phyloP scores from a whole-genome alignment of 371 early-diverging fungal genomes.

The Mycotypha africana region DNA sequence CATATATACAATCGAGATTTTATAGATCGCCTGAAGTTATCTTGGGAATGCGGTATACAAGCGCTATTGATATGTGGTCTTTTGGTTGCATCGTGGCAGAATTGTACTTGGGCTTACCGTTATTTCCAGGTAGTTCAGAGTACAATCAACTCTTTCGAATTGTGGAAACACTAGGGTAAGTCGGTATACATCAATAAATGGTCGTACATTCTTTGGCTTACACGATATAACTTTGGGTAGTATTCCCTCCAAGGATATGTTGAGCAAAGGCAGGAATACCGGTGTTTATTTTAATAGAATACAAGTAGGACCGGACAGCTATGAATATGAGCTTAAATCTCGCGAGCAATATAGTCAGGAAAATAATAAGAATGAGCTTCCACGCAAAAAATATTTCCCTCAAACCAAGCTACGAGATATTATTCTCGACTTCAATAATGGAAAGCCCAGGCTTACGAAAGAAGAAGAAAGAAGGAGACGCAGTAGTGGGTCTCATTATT shows the following conservation, averaged over 20 bases:
- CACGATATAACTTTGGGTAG: too few species aligned
- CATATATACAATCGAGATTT: constrained; percentile 97
- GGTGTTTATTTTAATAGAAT: constrained; percentile 22
- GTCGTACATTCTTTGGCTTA: too few species aligned
- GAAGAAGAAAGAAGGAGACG: constrained; percentile 42
- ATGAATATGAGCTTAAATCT: constrained; percentile 68
- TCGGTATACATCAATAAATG: too few species aligned
- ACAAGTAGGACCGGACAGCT: constrained; percentile 28
- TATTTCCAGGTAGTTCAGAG: constrained; percentile 94
- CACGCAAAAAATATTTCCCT: constrained; percentile 83
- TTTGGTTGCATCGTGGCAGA: constrained; percentile 99
- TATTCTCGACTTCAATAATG: constrained; percentile 66
- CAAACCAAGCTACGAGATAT: constrained; percentile 76
- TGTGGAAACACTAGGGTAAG: constrained; percentile 82
- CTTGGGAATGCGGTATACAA: constrained; percentile 88
- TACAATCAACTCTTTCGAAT: constrained; percentile 92
- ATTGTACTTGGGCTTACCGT: constrained; percentile 86
- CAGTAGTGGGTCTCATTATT: too few species aligned
- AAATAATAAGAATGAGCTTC: constrained; percentile 66
- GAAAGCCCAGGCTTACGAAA: constrained; percentile 55
- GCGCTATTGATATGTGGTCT: constrained; percentile 99
- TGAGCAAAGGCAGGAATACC: constrained; percentile 30
- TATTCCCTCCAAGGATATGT: constrained; percentile 29
- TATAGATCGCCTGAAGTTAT: constrained; percentile 98
- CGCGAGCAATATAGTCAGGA: constrained; percentile 81